phyloP scores from a whole-genome alignment of 2,329 filamentous ascomycete species.

The Arthrobotrys sphaeroides region DNA sequence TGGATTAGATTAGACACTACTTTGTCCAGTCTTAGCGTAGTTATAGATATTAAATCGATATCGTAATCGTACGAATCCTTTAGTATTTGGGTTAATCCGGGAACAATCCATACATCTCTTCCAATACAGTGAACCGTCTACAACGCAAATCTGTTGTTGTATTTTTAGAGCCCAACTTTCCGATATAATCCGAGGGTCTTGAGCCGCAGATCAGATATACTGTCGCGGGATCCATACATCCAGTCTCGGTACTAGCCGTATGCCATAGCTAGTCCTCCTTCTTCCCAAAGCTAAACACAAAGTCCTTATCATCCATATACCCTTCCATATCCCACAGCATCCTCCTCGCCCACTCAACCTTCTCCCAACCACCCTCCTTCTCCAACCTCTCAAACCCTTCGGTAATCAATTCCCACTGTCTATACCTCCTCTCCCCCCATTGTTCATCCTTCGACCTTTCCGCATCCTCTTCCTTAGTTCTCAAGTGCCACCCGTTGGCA shows the following conservation, averaged over 20 bases:
- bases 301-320: constrained; percentile 28
- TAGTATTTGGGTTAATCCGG: too few relatives aligned
- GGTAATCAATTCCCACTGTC: constrained; percentile 26
- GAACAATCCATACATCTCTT: too few relatives aligned
- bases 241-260: background rate
- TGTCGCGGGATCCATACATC: background rate
- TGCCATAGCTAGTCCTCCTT: background rate
- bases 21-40: too few relatives aligned
- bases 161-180: background rate
- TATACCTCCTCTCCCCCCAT: constrained; percentile 46
- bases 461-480: constrained; percentile 35
- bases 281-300: constrained; percentile 31
- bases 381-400: constrained; percentile 19
- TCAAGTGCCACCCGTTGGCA: constrained; percentile 41
- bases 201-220: background rate
- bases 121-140: background rate
- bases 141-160: background rate
- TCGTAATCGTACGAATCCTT: too few relatives aligned
- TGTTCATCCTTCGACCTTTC: constrained; percentile 27
- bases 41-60: too few relatives aligned
- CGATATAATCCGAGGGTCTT: too few relatives aligned
- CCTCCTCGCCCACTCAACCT: constrained; percentile 32
- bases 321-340: constrained; percentile 22
- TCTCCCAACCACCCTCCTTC: constrained; percentile 31
- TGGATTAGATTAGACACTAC: too few relatives aligned